These are phyloP conservation scores for Ampelocalamus luodianensis DNA, from an alignment of 176 grass and related monocot species.

Conservation along the genomic window DNA sequence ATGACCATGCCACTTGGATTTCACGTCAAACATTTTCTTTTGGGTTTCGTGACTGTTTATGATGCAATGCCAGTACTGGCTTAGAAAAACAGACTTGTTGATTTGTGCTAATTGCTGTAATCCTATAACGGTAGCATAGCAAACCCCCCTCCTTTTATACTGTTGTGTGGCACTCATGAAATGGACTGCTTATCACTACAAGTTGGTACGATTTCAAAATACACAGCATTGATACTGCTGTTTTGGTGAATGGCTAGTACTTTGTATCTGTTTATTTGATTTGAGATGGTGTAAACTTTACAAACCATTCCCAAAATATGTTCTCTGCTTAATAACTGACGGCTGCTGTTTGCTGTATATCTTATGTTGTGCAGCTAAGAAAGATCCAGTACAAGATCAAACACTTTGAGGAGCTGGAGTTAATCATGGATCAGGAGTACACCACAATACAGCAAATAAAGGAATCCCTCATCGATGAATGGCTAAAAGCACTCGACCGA, in stretches of 20 bases:
- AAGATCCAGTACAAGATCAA: conserved; percentile 93
- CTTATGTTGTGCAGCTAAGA: conserved; percentile 61
- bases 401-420: conserved; percentile 80
- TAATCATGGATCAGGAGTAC: conserved; percentile 81
- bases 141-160: background rate
- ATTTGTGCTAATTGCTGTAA: background rate
- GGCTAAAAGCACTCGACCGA: conserved; percentile 61
- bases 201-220: background rate
- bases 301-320: too few species aligned
- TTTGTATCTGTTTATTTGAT: background rate
- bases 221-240: background rate
- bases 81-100: background rate
- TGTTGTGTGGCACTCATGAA: background rate
- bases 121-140: background rate
- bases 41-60: background rate
- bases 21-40: background rate
- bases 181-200: background rate
- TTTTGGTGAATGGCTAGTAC: background rate
- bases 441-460: conserved; percentile 65
- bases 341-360: background rate
- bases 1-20: background rate
- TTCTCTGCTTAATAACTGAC: conserved; percentile 9
- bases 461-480: conserved; percentile 67
- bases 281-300: background rate
- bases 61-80: background rate